Percentiles rank a stretch among this genome's conserved stretches.
Evolutionary conservation across 164 flowering plant species (phyloP).

Genomic region (Berberis vulgaris): DNA sequence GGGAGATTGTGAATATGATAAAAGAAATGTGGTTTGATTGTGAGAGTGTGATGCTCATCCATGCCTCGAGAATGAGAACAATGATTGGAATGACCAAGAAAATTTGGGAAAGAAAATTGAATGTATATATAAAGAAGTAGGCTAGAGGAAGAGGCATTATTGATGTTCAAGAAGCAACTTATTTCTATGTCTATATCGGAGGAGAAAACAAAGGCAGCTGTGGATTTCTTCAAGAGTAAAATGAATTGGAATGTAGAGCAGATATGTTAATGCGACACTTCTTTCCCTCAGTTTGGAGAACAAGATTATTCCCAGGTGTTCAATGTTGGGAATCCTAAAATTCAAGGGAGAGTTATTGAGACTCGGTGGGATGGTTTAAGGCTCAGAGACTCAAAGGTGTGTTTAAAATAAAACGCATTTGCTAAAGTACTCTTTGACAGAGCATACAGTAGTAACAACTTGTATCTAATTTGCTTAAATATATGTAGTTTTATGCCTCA

Average conservation of each 20-base stretch:
- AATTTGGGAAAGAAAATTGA: slow-evolving; percentile 2
- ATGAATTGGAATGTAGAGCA: background rate
- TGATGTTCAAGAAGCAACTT: slow-evolving; percentile 2
- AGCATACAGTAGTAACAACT: too few relatives aligned
- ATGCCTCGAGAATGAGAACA: background rate
- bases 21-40: slow-evolving; percentile 5
- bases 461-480: too few relatives aligned
- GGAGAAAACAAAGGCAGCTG: background rate
- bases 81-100: background rate
- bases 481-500: too few relatives aligned
- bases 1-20: background rate
- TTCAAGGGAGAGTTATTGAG: slow-evolving; percentile 8
- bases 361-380: background rate
- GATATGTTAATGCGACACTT: background rate
- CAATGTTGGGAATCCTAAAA: slow-evolving; percentile 4
- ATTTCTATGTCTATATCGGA: background rate
- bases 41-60: background rate
- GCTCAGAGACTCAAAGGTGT: too few relatives aligned
- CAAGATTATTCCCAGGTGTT: slow-evolving; percentile 16
- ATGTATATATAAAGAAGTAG: slow-evolving; percentile 2
- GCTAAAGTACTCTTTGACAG: too few relatives aligned
- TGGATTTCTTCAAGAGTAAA: background rate
- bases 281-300: slow-evolving; percentile 13
- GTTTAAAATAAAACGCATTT: too few relatives aligned
- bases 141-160: slow-evolving; percentile 2